phyloP scores from a whole-genome alignment of 495 filamentous ascomycete species.

The Tuber indicum region DNA sequence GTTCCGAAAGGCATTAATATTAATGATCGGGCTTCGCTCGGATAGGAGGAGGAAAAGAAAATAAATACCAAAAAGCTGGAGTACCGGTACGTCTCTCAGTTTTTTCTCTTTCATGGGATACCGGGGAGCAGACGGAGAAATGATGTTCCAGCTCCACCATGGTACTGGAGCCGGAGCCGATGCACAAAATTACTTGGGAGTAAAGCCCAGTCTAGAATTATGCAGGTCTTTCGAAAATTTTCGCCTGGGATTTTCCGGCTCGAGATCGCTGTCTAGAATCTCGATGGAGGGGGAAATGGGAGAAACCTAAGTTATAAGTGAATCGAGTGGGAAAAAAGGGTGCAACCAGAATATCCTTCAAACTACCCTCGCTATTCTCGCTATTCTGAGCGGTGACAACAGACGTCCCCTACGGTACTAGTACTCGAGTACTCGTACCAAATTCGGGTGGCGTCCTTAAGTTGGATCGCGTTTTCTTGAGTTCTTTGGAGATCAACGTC shows the following conservation, averaged over 20 bases:
- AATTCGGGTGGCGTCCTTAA: not conserved
- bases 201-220: not conserved
- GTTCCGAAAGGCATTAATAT: not conserved
- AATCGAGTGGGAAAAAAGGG: not conserved
- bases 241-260: not conserved
- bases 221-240: not conserved
- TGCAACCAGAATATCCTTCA: not conserved
- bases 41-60: not conserved
- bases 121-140: not conserved
- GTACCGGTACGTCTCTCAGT: not conserved
- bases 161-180: not conserved
- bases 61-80: not conserved
- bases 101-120: not conserved
- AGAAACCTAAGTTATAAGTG: not conserved
- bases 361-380: not conserved
- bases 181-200: not conserved
- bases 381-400: not conserved
- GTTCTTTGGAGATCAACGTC: not conserved
- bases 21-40: no score
- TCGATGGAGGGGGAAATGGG: slow-evolving; percentile 2
- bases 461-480: not conserved
- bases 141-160: slow-evolving; percentile 1
- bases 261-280: not conserved
- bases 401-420: not conserved
- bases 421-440: not conserved